phyloP scores from a whole-genome alignment of 1,139 yeast genomes.

The Saccharomyces pastorianus region DNA sequence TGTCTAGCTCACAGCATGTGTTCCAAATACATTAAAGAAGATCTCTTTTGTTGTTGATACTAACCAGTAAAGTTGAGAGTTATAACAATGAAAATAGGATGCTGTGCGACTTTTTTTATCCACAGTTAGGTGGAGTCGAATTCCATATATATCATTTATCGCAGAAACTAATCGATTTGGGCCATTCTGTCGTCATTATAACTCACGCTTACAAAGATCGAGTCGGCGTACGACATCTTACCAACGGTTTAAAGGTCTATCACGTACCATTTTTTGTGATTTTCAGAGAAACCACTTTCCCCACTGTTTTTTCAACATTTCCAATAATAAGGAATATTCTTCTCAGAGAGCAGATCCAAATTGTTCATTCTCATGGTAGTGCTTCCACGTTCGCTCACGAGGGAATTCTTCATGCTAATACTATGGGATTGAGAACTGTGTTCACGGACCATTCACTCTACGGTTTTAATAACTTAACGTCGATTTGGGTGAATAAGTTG shows the following conservation, averaged over 20 bases:
- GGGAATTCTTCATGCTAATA: slow-evolving; percentile 79
- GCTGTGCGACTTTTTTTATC: slow-evolving; percentile 96
- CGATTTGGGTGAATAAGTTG: slow-evolving; percentile 79
- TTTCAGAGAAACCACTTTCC: slow-evolving; percentile 77
- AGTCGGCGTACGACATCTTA: slow-evolving; percentile 68
- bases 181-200: slow-evolving; percentile 84
- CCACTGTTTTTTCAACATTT: slow-evolving; percentile 81
- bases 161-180: slow-evolving; percentile 70
- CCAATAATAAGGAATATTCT: slow-evolving; percentile 81
- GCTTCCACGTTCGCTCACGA: slow-evolving; percentile 82
- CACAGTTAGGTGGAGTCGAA: slow-evolving; percentile 98
- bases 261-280: slow-evolving; percentile 77
- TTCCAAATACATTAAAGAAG: not conserved
- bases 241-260: slow-evolving; percentile 89
- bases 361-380: slow-evolving; percentile 94
- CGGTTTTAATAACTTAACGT: slow-evolving; percentile 83
- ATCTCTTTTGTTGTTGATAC: not conserved
- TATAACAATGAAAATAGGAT: slow-evolving; percentile 38
- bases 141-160: slow-evolving; percentile 81
- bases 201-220: slow-evolving; percentile 85
- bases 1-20: not conserved
- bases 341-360: slow-evolving; percentile 75
- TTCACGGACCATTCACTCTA: slow-evolving; percentile 93
- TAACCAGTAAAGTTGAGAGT: not conserved
- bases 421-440: slow-evolving; percentile 87